Conservation (phyloP, 169 alveolate species). For the Plasmodium malariae region DNA sequence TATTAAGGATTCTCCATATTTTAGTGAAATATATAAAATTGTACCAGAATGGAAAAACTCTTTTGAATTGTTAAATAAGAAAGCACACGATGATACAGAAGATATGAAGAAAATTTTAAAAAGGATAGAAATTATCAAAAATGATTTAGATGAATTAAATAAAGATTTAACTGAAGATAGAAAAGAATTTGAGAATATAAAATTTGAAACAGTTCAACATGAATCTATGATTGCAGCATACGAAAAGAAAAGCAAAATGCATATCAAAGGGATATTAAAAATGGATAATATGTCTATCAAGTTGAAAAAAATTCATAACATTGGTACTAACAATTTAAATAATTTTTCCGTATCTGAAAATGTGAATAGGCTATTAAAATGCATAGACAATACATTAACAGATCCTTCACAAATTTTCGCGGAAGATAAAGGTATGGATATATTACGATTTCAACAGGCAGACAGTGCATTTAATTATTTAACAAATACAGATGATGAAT, state of each 20-base stretch:
- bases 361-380: conserved; percentile 57
- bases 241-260: conserved; percentile 61
- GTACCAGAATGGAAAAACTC: conserved; percentile 73
- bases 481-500: conserved; percentile 62
- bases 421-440: conserved; percentile 50
- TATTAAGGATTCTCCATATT: conserved; percentile 66
- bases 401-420: conserved; percentile 34
- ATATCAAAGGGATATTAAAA: conserved; percentile 64
- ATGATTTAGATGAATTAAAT: conserved; percentile 40
- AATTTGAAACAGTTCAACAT: conserved; percentile 74
- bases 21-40: conserved; percentile 40
- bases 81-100: conserved; percentile 68
- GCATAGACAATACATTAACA: conserved; percentile 12
- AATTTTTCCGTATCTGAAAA: conserved; percentile 52
- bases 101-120: conserved; percentile 66
- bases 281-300: conserved; percentile 63
- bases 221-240: conserved; percentile 44
- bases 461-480: conserved; percentile 27
- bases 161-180: conserved; percentile 69
- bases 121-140: conserved; percentile 52
- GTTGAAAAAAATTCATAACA: conserved; percentile 41
- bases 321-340: conserved; percentile 34
- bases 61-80: conserved; percentile 53
- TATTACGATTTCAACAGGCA: conserved; percentile 36
- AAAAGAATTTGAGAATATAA: conserved; percentile 68